Evolutionary conservation across 108 stramenopile genomes (phyloP), one percentile per base, ranked within the genome.

Genomic region (Aureococcus anophagefferens): DNA sequence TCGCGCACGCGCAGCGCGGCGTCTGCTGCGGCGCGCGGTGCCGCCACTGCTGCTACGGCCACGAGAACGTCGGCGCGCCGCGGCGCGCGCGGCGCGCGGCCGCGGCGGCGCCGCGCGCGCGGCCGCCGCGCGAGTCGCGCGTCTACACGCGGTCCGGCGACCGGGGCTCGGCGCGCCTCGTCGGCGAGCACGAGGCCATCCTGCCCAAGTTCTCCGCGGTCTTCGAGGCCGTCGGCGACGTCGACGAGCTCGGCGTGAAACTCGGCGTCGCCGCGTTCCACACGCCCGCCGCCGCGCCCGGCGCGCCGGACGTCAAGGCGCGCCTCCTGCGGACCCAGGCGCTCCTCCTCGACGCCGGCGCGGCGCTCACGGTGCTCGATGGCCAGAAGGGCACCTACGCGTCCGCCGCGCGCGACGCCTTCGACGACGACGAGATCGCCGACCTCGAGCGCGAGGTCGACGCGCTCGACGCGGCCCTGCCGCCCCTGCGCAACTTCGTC

Each of bases 1-100:
- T 89, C 30, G 89, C 90, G 15, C 93, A 93, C 70, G 71, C 81
- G 36, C 74, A 81, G 64, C 84, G 93, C 62, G 95, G 93, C 5
- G 90, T 78, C 68, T 96, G 95, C 76, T 96, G 95, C 80, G 95
- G 95, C 15, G 89, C 87, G 45, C 84, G 83, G 35, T 96, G 95
- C 84, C 81, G 95, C 13, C 94, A 96, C 79, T 96, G 94, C 80
- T 93, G 93, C 15, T 96, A 84, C 65, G 93, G 92, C 25, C 91
- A 87, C 81, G 82, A 81, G 44, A 87, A 90, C 74, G 93, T 94
- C 0, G 21, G 51, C 21, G 21, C 51, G 17, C 25, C 51, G 1
- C 51, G 25, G 51, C 1, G 51, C 1, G 13, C 21, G 25, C 21
- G 21, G 25, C 51, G 51, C 21, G 25, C 51, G 25, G 25, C 25